Evolutionary conservation across 768 basidiomycete genomes (phyloP), one percentile per base, ranked within the genome.

Genomic region (Auriculariales sp.): DNA sequence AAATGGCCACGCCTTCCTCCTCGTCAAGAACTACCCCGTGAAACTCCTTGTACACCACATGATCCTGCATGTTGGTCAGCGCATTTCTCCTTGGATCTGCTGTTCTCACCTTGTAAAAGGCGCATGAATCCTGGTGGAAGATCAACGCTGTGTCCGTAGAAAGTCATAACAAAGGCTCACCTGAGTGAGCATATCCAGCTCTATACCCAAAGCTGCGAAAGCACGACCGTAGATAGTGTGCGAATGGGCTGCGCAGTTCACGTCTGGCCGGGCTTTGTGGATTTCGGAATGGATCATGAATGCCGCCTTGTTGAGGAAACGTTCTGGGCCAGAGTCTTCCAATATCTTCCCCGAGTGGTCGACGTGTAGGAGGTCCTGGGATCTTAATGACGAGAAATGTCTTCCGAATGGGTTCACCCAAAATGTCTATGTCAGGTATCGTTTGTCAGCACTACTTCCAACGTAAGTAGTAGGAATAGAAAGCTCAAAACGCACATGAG

Each of bases 401-500:
- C 68, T 55, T 25, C 72, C 71, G 53, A 69, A 69, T 2, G 71
- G 71, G 52, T 73, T 72, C 42, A 71, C 70, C 71, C 71, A 73
- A 61, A 71, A 72, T n/a, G n/a, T n/a, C n/a, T 17, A 17, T 11
- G 11, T 53, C 33, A 34, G 12, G 17, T 34, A 34, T 34, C 33
- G 12, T 34, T 11, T 34, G 33, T 46, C 44, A 12, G 44, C 44
- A 46, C 11, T 46, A 14, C 44, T 14, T n/a, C n/a, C n/a, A n/a
- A n/a, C n/a, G n/a, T n/a, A n/a, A n/a, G n/a, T n/a, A n/a, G n/a
- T n/a, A n/a, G n/a, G n/a, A n/a, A n/a, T n/a, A n/a, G n/a, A n/a
- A n/a, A n/a, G n/a, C n/a, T n/a, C n/a, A n/a, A n/a, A n/a, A n/a
- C n/a, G n/a, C n/a, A n/a, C n/a, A n/a, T n/a, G n/a, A n/a, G n/a